Evolutionary conservation across 257 asterid species (phyloP).

Genomic region (Pogostemon cablin): DNA sequence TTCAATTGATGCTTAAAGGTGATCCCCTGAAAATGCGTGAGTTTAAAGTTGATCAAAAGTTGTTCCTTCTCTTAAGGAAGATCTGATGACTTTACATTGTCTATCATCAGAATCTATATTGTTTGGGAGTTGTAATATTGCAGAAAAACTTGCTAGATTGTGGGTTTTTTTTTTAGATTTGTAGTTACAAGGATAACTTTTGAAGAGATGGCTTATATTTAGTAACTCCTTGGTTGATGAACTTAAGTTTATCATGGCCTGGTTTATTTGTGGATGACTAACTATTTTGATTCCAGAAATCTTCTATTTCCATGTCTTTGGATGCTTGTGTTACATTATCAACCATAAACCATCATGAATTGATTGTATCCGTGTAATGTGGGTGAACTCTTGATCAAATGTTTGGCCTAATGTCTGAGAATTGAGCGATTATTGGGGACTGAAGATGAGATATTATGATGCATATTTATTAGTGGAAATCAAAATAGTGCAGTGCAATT

Average conservation of each 20-base stretch:
- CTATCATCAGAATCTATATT: background rate
- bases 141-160: background rate
- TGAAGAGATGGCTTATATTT: slow-evolving; percentile 5
- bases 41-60: slow-evolving; percentile 64
- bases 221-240: background rate
- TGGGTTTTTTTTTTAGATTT: background rate
- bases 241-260: background rate
- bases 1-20: slow-evolving; percentile 78
- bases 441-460: background rate
- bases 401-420: background rate
- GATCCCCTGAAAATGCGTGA: slow-evolving; percentile 55
- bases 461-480: background rate
- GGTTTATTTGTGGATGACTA: too few species aligned
- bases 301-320: background rate
- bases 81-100: slow-evolving; percentile 38
- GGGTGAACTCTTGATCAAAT: too few species aligned
- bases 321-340: background rate
- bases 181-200: background rate
- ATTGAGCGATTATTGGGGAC: background rate
- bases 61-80: slow-evolving; percentile 86
- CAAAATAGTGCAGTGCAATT: background rate
- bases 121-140: background rate
- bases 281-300: background rate
- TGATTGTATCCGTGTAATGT: background rate
- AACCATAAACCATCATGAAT: background rate